These are phyloP conservation scores for Wickerhamiella hasegawae DNA, from an alignment of 805 yeast genomes.

Conservation along the genomic window DNA sequence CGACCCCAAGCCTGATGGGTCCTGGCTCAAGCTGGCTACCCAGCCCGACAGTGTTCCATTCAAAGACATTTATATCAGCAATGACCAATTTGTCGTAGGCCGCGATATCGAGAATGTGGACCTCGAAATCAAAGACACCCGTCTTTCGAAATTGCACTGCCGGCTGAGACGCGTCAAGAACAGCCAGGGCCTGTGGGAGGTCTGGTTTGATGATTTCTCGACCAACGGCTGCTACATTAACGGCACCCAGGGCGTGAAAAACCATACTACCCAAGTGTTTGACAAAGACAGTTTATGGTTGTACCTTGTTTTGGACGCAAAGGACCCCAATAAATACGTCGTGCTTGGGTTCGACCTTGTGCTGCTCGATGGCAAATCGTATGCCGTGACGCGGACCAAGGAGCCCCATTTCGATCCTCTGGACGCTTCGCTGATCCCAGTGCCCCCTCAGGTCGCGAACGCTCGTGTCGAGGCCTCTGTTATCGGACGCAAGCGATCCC, in stretches of 20 bases:
- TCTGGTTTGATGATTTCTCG: constrained; percentile 71
- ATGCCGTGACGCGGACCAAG: background rate
- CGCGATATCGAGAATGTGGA: constrained; percentile 35
- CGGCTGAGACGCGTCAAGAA: constrained; percentile 30
- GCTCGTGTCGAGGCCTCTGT: background rate
- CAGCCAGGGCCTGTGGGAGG: constrained; percentile 29
- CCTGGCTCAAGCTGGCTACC: constrained; percentile 47
- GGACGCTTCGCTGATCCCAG: no score
- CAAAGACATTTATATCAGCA: constrained; percentile 41
- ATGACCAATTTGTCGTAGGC: constrained; percentile 60
- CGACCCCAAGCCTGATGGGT: constrained; percentile 32
- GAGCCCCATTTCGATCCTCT: background rate
- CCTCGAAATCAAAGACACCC: constrained; percentile 40
- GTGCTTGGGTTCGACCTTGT: background rate
- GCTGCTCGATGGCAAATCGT: background rate
- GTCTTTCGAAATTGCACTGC: constrained; percentile 80
- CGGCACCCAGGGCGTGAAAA: constrained; percentile 22
- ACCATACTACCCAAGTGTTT: constrained; percentile 1
- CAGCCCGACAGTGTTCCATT: constrained; percentile 29
- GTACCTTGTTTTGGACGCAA: no score
- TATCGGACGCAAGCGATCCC: background rate
- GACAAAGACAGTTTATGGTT: constrained; percentile 1
- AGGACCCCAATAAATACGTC: background rate
- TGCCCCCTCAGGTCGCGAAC: background rate
- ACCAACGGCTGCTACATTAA: constrained; percentile 69